Conservation (phyloP, 2,329 filamentous ascomycete species). For the Fusarium sp. region DNA sequence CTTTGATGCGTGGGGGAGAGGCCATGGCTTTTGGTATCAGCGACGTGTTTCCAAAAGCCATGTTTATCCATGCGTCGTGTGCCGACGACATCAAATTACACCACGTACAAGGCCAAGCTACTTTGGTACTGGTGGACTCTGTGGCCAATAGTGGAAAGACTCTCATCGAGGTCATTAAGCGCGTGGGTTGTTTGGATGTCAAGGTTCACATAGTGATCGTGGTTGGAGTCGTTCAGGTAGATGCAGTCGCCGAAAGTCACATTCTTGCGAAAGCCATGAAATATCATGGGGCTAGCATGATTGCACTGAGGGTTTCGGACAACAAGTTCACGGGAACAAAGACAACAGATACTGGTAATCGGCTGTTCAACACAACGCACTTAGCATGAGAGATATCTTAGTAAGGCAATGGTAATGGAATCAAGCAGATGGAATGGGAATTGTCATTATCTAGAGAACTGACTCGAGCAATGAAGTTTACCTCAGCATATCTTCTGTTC, state of each 20-base stretch:
- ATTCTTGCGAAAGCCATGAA: conserved; percentile 37
- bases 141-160: conserved; percentile 65
- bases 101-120: conserved; percentile 57
- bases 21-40: conserved; percentile 71
- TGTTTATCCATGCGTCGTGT: conserved; percentile 62
- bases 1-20: conserved; percentile 74
- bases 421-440: too few relatives aligned
- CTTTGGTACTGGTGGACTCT: conserved; percentile 69
- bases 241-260: conserved; percentile 40
- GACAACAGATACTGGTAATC: conserved; percentile 69
- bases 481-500: too few relatives aligned
- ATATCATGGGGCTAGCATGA: conserved; percentile 53
- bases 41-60: conserved; percentile 64
- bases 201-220: conserved; percentile 65
- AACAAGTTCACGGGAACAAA: conserved; percentile 68
- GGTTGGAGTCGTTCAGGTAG: conserved; percentile 64
- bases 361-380: conserved; percentile 68
- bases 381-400: too few relatives aligned
- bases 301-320: conserved; percentile 67
- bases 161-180: neutral
- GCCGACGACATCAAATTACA: conserved; percentile 58
- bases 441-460: too few relatives aligned
- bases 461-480: too few relatives aligned
- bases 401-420: too few relatives aligned
- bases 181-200: conserved; percentile 56